Base-by-base conservation (phyloP, 129 eudicot genomes). In the Sambucus nigra region DNA sequence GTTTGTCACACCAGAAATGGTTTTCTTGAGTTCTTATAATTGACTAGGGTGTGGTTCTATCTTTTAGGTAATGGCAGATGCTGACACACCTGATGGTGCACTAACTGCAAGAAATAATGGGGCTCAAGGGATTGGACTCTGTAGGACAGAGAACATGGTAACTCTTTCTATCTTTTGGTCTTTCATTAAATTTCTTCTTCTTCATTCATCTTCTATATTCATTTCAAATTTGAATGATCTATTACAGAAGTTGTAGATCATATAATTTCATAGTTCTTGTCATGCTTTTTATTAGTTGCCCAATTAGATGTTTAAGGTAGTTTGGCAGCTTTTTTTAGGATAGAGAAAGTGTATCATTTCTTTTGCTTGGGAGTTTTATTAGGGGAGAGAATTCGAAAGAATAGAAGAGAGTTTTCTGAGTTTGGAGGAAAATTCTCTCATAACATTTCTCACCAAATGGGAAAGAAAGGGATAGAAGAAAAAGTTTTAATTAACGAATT, bases 111-210 rank as follows among this genome's bases (percentile, higher is more conserved):
- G 99, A 42, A 77, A 82, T 38, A 91, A 91, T 69, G 99, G 99
- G 40, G 99, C 99, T 67, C 76, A 91, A 82, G 99, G 99, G 51
- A 91, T 91, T 41, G 99, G 99, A 15, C 91, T 91, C 71, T 85
- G 95, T 66, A 80, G 99, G 59, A 91, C 99, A 2, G 99, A 91
- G 69, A 95, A 91, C 77, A 91, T 91, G 99, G 99, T 82, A 80
- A 68, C 39, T 55, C 15, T 54, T 42, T 56, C 10, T 45, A 21
- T 24, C 21, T 27, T 42, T 38, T 47, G 46, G 23, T 6, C 38
- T 16, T 4, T 19, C 4, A 17, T 51, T 19, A 19, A 47, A 15
- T 1, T 25, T 55, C 33, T 56, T 52, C 10, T 45, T 50, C 55
- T 61, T 52, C 53, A 21, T 0, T 35, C 2, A 13, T 40, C n/a